These are phyloP conservation scores for Ambispora gerdemannii DNA, from an alignment of 192 early-diverging fungal genomes.

Conservation along the genomic window DNA sequence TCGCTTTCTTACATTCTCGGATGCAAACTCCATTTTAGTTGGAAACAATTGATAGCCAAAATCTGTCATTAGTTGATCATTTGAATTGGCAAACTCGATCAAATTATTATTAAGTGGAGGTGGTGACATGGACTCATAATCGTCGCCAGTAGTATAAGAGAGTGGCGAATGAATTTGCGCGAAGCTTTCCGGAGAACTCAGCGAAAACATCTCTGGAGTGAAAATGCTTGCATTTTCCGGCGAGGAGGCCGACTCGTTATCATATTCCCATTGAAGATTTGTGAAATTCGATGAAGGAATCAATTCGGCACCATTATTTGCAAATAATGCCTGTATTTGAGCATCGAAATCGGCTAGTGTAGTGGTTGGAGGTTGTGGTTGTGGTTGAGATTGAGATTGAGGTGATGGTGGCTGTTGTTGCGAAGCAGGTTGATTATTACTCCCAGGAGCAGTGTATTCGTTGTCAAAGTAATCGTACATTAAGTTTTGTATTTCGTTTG, in stretches of 20 bases:
- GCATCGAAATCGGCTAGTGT: constrained; percentile 8
- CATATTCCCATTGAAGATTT: neutral
- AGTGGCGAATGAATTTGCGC: neutral
- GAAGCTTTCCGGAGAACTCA: constrained; percentile 9
- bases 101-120: neutral
- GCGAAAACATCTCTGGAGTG: neutral
- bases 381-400: no score
- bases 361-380: neutral
- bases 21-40: neutral
- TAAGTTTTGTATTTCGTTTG: constrained; percentile 38
- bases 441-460: constrained; percentile 5
- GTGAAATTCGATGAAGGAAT: neutral
- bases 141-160: neutral
- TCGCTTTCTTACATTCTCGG: constrained; percentile 5
- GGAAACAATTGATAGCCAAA: no score
- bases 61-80: no score
- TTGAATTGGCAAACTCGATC: neutral
- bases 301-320: neutral
- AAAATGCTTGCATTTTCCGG: neutral
- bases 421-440: neutral
- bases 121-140: neutral
- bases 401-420: no score
- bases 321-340: constrained; percentile 17
- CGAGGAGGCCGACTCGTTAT: neutral
- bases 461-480: constrained; percentile 48